These are phyloP conservation scores for Prunus campanulata DNA, from an alignment of 306 rosid genomes.

Conservation along the genomic window DNA sequence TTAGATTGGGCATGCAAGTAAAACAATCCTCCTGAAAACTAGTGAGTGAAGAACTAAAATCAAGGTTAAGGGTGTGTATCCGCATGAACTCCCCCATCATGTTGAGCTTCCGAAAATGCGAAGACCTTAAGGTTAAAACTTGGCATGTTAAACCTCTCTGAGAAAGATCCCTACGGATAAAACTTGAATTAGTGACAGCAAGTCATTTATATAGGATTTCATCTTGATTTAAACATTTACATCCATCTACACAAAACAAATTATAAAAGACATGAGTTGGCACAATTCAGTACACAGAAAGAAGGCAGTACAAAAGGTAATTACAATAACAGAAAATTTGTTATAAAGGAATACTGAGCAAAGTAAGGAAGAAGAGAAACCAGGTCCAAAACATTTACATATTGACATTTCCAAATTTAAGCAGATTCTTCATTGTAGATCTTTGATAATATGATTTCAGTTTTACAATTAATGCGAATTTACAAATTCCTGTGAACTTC, in stretches of 20 bases:
- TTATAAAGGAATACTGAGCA: constrained; percentile 11
- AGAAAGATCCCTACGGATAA: constrained; percentile 58
- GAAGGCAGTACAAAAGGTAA: constrained; percentile 1
- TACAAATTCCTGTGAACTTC: background rate
- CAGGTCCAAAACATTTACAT: constrained; percentile 3
- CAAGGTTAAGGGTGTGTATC: constrained; percentile 71
- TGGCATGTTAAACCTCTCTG: constrained; percentile 76
- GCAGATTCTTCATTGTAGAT: background rate
- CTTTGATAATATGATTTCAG: background rate
- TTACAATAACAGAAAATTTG: background rate
- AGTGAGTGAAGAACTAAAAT: constrained; percentile 61
- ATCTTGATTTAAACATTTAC: constrained; percentile 4
- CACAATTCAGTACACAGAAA: background rate
- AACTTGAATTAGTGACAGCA: constrained; percentile 28
- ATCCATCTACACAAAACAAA: constrained; percentile 18
- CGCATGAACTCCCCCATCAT: constrained; percentile 65
- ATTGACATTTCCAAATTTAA: background rate
- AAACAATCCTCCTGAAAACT: constrained; percentile 74
- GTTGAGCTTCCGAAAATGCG: constrained; percentile 68
- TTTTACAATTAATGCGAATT: background rate
- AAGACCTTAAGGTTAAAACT: constrained; percentile 56
- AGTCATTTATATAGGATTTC: constrained; percentile 7
- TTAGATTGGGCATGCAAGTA: constrained; percentile 74
- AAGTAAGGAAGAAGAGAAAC: background rate
- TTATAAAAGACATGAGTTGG: constrained; percentile 12